Evolutionary conservation across 192 early-diverging fungal species (phyloP).

Genomic region (Entrophospora sp.): DNA sequence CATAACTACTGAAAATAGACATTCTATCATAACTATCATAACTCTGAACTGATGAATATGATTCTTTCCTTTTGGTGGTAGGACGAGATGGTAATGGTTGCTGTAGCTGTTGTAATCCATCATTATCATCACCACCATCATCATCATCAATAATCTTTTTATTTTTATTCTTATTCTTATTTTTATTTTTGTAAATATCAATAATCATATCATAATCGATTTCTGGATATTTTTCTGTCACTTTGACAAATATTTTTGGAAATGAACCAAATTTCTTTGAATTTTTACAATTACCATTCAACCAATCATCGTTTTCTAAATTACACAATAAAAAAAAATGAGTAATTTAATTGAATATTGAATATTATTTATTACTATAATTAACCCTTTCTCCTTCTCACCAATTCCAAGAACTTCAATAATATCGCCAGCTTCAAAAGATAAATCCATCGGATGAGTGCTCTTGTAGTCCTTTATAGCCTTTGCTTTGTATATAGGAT

Average conservation of each 20-base stretch:
- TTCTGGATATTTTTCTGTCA: neutral
- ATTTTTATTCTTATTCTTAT: too few species aligned
- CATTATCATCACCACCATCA: neutral
- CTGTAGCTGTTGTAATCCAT: neutral
- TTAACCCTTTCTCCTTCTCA: neutral
- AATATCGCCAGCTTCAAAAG: slow-evolving; percentile 22
- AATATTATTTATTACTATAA: neutral
- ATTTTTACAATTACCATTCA: slow-evolving; percentile 10
- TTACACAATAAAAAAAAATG: neutral
- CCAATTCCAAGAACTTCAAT: slow-evolving; percentile 26
- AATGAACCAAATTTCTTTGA: slow-evolving; percentile 18
- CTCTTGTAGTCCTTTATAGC: slow-evolving; percentile 19
- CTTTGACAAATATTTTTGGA: slow-evolving; percentile 13
- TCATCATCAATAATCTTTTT: too few species aligned
- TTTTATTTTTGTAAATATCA: too few species aligned
- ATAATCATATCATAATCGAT: too few species aligned
- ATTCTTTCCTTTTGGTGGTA: neutral
- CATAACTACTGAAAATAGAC: neutral
- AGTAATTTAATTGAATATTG: neutral
- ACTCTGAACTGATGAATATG: neutral
- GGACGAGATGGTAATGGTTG: too few species aligned
- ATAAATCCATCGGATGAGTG: slow-evolving; percentile 27
- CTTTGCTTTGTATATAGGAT: slow-evolving; percentile 18
- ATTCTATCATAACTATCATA: neutral
- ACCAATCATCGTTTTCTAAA: slow-evolving; percentile 21